Conservation (phyloP, 345 rosid genomes). For the Dimocarpus longan region DNA sequence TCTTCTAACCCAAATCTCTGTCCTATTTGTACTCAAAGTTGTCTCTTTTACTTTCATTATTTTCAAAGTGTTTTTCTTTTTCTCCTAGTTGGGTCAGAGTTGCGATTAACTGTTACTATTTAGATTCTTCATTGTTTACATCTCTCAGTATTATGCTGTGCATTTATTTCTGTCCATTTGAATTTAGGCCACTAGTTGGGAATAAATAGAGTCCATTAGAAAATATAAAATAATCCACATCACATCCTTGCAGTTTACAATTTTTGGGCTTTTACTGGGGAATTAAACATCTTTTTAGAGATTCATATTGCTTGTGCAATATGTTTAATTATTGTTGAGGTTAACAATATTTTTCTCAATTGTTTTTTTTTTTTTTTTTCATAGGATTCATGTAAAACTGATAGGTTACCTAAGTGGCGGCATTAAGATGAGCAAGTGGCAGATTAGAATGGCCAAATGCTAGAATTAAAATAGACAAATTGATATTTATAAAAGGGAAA, state of each 20-base stretch:
- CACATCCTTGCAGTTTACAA: too few relatives aligned
- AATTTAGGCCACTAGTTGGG: not conserved
- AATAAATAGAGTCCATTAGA: not conserved
- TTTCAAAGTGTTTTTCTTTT: not conserved
- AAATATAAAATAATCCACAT: not conserved
- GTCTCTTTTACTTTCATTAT: not conserved
- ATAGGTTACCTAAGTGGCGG: too few relatives aligned
- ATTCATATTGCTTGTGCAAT: too few relatives aligned
- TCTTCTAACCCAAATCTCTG: not conserved
- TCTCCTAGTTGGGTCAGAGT: not conserved
- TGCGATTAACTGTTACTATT: not conserved
- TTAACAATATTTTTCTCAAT: too few relatives aligned
- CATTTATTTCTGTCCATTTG: not conserved
- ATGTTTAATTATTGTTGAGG: too few relatives aligned
- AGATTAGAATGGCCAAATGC: too few relatives aligned
- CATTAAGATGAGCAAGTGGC: too few relatives aligned
- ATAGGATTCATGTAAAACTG: too few relatives aligned
- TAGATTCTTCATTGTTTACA: not conserved
- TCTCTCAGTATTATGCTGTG: not conserved
- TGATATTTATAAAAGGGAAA: too few relatives aligned
- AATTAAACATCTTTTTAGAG: not conserved
- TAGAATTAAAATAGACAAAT: too few relatives aligned
- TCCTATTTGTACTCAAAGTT: not conserved
- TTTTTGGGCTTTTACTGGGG: not conserved
- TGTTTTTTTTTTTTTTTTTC: too few relatives aligned